Base-by-base conservation (phyloP, 768 basidiomycete species). In the Mycena chlorophos region DNA sequence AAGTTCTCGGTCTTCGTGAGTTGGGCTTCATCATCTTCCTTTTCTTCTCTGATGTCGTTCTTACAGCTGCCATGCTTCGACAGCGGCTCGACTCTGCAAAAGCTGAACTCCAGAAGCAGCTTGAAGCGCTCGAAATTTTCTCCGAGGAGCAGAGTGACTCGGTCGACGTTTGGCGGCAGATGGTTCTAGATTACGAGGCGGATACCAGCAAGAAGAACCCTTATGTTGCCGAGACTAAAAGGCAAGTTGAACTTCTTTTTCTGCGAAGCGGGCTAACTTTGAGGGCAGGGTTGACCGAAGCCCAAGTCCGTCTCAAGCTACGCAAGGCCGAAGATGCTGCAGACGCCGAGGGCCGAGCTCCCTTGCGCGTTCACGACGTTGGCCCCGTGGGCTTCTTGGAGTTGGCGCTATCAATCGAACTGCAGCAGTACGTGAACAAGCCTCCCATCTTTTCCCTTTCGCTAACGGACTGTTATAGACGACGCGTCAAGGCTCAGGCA, bases 1-100 rank as follows among this genome's bases (percentile, higher is more conserved):
- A 71, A 43, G 42, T 61, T 0, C 31, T 63, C 2, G 43, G 51
- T n/a, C 29, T 74, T 3, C 63, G 66, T 71, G 19, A 30, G 62
- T 61, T 8, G 13, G 8, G 5, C n/a, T 49, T 4, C 6, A 27
- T 13, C 12, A n/a, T 14, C 26, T 2, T 12, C 34, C 16, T 4
- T 22, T 38, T 43, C 20, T 3, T 20, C 20, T 20, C 34, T 48
- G 19, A 48, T 19, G 8, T 22, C 17, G 13, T 13, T n/a, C 22
- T 5, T 54, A 52, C 48, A 12, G 48, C 42, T 1, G 4, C 27
- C 3, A 27, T 58, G 16, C 40, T 52, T 2, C 19, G 14, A 2
- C 30, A n/a, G n/a, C n/a, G 58, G 1, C 19, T 40, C 10, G 58
- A 60, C 19, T 14, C 4, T 0, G 59, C 59, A 4, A 5, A 13